Evolutionary conservation across 345 rosid species (phyloP).

Genomic region (Rhizophora mangle): DNA sequence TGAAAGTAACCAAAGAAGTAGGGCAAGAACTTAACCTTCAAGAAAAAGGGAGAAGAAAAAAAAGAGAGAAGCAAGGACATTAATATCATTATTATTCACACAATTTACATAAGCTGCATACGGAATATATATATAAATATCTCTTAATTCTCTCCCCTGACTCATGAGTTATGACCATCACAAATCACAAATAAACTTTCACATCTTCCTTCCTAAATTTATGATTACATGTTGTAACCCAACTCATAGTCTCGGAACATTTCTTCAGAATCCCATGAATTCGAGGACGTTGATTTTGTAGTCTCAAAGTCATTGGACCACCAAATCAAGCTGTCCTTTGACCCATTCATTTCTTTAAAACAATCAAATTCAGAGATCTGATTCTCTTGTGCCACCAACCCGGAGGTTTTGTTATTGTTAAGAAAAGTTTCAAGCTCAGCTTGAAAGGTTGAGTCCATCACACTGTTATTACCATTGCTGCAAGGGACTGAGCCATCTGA

Average conservation of each 20-base stretch:
- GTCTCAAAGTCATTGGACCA: slow-evolving; percentile 63
- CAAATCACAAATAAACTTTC: slow-evolving; percentile 16
- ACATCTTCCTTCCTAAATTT: slow-evolving; percentile 12
- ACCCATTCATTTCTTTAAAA: slow-evolving; percentile 45
- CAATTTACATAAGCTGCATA: slow-evolving; percentile 42
- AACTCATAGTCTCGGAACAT: slow-evolving; percentile 64
- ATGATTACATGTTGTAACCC: slow-evolving; percentile 43
- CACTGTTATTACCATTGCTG: neutral
- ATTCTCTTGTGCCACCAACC: slow-evolving; percentile 32
- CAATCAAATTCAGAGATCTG: slow-evolving; percentile 48
- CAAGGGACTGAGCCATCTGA: slow-evolving; percentile 9
- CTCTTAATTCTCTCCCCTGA: neutral
- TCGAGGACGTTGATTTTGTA: slow-evolving; percentile 47
- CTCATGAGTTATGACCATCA: slow-evolving; percentile 29
- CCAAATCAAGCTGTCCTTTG: slow-evolving; percentile 49
- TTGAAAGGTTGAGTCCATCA: slow-evolving; percentile 30
- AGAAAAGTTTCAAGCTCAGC: slow-evolving; percentile 37
- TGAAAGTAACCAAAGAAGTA: too few species aligned
- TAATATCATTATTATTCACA: slow-evolving; percentile 49
- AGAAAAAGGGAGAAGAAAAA: too few species aligned
- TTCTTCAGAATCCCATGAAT: slow-evolving; percentile 64
- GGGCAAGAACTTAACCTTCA: too few species aligned
- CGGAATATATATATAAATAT: neutral
- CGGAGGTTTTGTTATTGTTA: slow-evolving; percentile 20
- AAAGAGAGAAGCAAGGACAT: neutral